Evolutionary conservation across 2,329 filamentous ascomycete species (phyloP).

Genomic region (Pseudogymnoascus sp.): DNA sequence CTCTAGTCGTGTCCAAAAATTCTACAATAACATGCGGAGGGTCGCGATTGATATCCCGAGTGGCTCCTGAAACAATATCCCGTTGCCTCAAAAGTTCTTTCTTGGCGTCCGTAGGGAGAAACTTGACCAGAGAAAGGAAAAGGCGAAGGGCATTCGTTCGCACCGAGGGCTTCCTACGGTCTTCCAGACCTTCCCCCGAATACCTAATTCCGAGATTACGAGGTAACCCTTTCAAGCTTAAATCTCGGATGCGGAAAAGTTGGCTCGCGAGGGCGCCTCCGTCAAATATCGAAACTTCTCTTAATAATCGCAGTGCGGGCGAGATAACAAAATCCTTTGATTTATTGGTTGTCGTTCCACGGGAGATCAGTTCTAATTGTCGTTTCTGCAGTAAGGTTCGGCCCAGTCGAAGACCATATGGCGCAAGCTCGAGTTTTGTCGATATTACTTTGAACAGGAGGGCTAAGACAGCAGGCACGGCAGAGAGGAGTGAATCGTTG

Average conservation of each 20-base stretch:
- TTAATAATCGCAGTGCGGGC: constrained; percentile 76
- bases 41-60: constrained; percentile 72
- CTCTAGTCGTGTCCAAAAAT: constrained; percentile 63
- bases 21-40: constrained; percentile 68
- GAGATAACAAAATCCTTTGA: constrained; percentile 83
- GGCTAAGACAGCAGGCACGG: constrained; percentile 72
- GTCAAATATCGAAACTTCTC: constrained; percentile 79
- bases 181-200: constrained; percentile 52
- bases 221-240: constrained; percentile 72
- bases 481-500: constrained; percentile 73
- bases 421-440: constrained; percentile 62
- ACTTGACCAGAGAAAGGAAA: constrained; percentile 70
- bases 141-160: constrained; percentile 78
- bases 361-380: constrained; percentile 72
- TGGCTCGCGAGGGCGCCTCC: constrained; percentile 72
- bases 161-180: constrained; percentile 66
- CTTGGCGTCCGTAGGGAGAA: constrained; percentile 70
- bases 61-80: constrained; percentile 60
- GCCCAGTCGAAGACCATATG: constrained; percentile 70
- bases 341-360: constrained; percentile 71
- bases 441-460: constrained; percentile 76
- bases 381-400: constrained; percentile 74
- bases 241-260: constrained; percentile 70
- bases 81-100: constrained; percentile 74
- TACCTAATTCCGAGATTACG: constrained; percentile 71